These are phyloP conservation scores for Penicillium sp. DNA, from an alignment of 2,329 filamentous ascomycete genomes.

Conservation along the genomic window DNA sequence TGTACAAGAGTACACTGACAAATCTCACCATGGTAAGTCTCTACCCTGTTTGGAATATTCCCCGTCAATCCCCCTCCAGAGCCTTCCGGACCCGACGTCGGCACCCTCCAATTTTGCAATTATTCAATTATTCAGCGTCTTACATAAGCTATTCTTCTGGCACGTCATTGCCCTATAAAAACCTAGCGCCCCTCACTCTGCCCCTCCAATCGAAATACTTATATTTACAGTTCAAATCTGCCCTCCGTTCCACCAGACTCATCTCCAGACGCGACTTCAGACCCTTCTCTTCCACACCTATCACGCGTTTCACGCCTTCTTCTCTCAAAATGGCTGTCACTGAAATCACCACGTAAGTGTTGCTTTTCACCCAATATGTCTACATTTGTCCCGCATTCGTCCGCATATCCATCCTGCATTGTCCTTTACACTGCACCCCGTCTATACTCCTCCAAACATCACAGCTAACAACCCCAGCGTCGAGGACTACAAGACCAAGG, in stretches of 20 bases:
- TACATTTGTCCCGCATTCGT: too few species aligned
- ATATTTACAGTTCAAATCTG: constrained; percentile 16
- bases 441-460: too few species aligned
- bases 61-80: not conserved
- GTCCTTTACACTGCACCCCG: too few species aligned
- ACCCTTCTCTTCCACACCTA: constrained; percentile 17
- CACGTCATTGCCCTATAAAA: constrained; percentile 37
- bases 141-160: constrained; percentile 20
- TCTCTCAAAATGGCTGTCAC: constrained; percentile 27
- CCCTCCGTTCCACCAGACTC: constrained; percentile 7
- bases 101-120: not conserved
- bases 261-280: constrained; percentile 12
- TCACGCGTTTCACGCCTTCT: constrained; percentile 19
- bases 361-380: too few species aligned
- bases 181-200: constrained; percentile 22
- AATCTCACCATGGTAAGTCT: constrained; percentile 24
- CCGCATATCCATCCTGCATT: too few species aligned
- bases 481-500: constrained; percentile 56
- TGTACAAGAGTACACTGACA: not conserved
- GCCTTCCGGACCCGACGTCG: not conserved
- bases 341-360: constrained; percentile 28
- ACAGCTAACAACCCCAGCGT: constrained; percentile 49
- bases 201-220: constrained; percentile 9
- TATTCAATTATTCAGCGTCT: constrained; percentile 27
- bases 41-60: not conserved